Evolutionary conservation across 2,329 filamentous ascomycete species (phyloP), one percentile per base, ranked within the genome.

Genomic region (Aspergillus texensis): DNA sequence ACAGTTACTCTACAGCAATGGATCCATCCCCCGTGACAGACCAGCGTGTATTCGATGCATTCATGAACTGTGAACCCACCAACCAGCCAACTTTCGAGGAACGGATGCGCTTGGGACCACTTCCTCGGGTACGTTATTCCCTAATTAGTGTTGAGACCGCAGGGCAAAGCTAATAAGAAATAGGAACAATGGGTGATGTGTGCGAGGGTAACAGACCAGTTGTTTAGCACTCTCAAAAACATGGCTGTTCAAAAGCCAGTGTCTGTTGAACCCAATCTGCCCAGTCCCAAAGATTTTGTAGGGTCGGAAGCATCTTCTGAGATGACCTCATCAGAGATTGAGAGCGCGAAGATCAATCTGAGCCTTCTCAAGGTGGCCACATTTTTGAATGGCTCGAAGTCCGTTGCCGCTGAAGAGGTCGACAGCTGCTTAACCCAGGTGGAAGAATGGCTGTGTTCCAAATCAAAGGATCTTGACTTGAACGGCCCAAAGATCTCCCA

Each of bases 11-110:
- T 24, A 60, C 52, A 80, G 79, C 75, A 32, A 70, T 68, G 26
- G 71, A 78, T 53, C 60, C 61, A 12, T 72, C 73, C 0, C 60
- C 72, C 1, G 59, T 72, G 46, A 56, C 71, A 28, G 79, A 81
- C 60, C 73, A 77, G 53, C 77, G 79, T 52, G 71, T 68, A 12
- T 80, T 75, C 57, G 72, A 75, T 48, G 77, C 74, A 36, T 80
- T 80, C 45, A 77, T 79, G 76, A 77, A 78, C 62, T 79, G 78
- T 54, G 79, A 81, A 69, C 67, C 71, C 14, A 70, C 72, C 30
- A 72, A 68, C 6, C 68, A 74, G 53, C 69, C 74, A 26, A 70
- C 71, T 14, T 76, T 81, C 56, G 79, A 81, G 65, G 68, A 79
- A 65, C 72, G 70, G 43, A 66, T 80, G 63, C 76, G 78, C 24